phyloP scores from a whole-genome alignment of 2,329 filamentous ascomycete species.

The Blastomyces emzantsi region DNA sequence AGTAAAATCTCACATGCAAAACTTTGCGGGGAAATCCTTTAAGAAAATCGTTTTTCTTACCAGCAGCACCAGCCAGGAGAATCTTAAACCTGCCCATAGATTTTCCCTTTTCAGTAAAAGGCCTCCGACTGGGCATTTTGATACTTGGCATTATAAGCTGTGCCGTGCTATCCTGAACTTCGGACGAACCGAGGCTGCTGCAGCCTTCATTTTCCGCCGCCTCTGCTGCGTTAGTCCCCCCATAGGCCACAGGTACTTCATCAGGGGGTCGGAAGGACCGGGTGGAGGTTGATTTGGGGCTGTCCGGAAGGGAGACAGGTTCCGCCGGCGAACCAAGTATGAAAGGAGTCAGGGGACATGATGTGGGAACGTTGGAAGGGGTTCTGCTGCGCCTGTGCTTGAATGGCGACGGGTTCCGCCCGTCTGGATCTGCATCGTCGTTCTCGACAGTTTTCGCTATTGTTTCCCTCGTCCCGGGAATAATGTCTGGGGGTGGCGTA shows the following conservation, averaged over 20 bases:
- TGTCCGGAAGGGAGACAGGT: constrained; percentile 46
- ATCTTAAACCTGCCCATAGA: constrained; percentile 78
- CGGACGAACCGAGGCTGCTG: constrained; percentile 23
- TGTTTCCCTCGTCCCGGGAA: background rate
- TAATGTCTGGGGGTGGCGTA: background rate
- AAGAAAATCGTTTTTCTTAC: constrained; percentile 36
- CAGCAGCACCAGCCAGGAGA: constrained; percentile 70
- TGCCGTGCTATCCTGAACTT: constrained; percentile 34
- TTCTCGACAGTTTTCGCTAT: background rate
- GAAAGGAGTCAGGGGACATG: constrained; percentile 41
- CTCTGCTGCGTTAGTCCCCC: constrained; percentile 47
- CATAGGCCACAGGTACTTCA: constrained; percentile 47
- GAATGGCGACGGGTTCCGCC: background rate
- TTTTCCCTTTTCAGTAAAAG: constrained; percentile 82
- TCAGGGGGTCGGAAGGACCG: constrained; percentile 52
- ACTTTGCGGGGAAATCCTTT: too few relatives aligned
- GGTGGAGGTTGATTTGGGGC: constrained; percentile 52
- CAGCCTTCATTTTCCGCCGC: constrained; percentile 52
- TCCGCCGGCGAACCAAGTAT: constrained; percentile 39
- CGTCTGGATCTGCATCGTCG: background rate
- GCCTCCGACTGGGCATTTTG: constrained; percentile 75
- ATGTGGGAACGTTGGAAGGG: constrained; percentile 22
- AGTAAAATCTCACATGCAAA: background rate
- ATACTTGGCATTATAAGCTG: constrained; percentile 99
- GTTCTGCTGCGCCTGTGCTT: constrained; percentile 12